phyloP scores from a whole-genome alignment of 257 asterid genomes.

The Ilex asprella region DNA sequence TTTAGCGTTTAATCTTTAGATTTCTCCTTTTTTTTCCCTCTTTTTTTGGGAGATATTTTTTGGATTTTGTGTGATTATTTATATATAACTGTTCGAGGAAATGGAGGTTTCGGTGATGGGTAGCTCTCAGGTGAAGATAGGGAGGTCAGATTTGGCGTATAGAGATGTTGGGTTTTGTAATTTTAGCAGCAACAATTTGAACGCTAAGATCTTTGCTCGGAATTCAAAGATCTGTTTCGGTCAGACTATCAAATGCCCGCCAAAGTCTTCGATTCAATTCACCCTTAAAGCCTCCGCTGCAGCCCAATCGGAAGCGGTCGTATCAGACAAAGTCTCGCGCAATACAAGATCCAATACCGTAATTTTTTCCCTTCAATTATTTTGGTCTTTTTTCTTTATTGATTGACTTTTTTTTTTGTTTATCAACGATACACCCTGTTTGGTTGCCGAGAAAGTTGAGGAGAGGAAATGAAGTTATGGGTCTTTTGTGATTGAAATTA shows the following conservation, averaged over 20 bases:
- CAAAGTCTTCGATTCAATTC: constrained; percentile 31
- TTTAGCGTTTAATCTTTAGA: too few relatives aligned
- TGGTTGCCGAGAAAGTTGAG: too few relatives aligned
- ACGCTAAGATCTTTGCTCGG: constrained; percentile 11
- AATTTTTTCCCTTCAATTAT: constrained; percentile 9
- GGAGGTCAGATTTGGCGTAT: constrained; percentile 24
- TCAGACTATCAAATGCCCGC: constrained; percentile 21
- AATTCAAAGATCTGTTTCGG: constrained; percentile 21
- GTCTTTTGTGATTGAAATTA: too few relatives aligned
- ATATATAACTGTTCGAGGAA: background rate
- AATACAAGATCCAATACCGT: constrained; percentile 26
- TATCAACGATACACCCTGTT: background rate
- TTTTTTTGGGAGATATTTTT: too few relatives aligned
- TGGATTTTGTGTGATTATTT: too few relatives aligned
- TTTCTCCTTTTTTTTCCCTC: too few relatives aligned
- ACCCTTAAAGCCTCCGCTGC: constrained; percentile 39
- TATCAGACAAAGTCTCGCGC: constrained; percentile 26
- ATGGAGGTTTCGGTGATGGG: constrained; percentile 69
- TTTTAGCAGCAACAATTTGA: constrained; percentile 41
- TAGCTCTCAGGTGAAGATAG: constrained; percentile 57
- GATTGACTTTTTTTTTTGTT: background rate
- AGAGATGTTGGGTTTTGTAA: constrained; percentile 37
- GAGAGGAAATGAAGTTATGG: too few relatives aligned
- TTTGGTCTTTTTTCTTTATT: background rate
- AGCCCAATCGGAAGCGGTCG: constrained; percentile 30